A percentile compares a stretch with the other conserved stretches of the same genome.
Evolutionary conservation across 2,329 filamentous ascomycete genomes (phyloP).

Genomic region (Arthrobotrys iridis): DNA sequence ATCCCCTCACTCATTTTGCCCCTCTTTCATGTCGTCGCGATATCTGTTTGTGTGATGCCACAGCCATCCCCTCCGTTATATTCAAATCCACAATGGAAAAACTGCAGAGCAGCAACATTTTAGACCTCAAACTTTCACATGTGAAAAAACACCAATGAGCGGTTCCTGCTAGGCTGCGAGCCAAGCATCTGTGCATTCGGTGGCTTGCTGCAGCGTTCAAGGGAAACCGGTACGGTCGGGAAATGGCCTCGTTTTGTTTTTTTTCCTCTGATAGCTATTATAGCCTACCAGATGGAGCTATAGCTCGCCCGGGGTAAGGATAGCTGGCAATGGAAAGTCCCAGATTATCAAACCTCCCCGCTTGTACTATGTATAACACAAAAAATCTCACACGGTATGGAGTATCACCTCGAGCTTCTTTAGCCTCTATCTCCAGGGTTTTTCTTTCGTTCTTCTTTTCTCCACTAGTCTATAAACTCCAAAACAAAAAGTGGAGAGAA

Average conservation of each 20-base stretch:
- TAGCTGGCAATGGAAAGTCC: conserved; percentile 17
- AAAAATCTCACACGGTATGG: conserved; percentile 6
- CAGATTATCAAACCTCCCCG: conserved; percentile 14
- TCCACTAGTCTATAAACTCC: conserved; percentile 12
- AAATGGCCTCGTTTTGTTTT: conserved; percentile 28
- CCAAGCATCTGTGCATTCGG: conserved; percentile 51
- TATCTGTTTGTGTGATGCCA: neutral
- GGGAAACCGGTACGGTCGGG: conserved; percentile 50
- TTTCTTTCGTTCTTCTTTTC: conserved; percentile 3
- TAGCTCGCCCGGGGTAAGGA: conserved; percentile 20
- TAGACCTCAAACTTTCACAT: conserved; percentile 40
- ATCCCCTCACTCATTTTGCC: neutral
- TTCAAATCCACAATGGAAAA: neutral
- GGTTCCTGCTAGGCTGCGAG: conserved; percentile 44
- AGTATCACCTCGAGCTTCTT: conserved; percentile 1
- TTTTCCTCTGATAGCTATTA: conserved; percentile 17
- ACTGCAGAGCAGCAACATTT: neutral
- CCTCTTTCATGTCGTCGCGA: neutral
- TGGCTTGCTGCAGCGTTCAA: conserved; percentile 49
- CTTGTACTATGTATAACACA: neutral
- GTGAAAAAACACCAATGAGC: conserved; percentile 38
- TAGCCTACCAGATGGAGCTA: conserved; percentile 1
- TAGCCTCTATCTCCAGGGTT: neutral
- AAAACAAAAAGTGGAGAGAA: neutral
- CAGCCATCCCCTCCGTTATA: conserved; percentile 13